phyloP scores from a whole-genome alignment of 1,284 basidiomycete species.

The Caloboletus firmus region DNA sequence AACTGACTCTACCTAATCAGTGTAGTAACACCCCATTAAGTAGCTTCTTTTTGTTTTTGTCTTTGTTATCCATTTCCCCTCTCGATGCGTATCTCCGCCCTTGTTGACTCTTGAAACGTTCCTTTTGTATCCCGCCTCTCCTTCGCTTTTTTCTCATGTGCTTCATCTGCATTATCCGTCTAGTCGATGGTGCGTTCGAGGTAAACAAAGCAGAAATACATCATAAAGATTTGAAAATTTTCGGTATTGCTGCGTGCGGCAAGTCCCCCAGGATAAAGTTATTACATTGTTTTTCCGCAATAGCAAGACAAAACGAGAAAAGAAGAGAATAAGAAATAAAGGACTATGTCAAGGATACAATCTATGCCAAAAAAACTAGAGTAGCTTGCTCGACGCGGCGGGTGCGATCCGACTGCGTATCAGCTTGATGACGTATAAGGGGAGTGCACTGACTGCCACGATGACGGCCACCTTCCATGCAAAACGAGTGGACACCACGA shows the following conservation, averaged over 20 bases:
- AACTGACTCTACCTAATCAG: conserved; percentile 37
- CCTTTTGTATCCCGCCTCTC: conserved; percentile 5
- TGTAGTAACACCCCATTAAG: conserved; percentile 23
- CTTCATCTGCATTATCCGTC: conserved; percentile 34
- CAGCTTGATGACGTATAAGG: conserved; percentile 88
- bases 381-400: conserved; percentile 90
- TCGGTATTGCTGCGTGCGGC: not conserved
- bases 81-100: not conserved
- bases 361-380: conserved; percentile 40
- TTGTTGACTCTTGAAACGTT: conserved; percentile 12
- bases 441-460: conserved; percentile 89
- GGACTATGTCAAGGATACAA: not conserved
- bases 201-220: conserved; percentile 37
- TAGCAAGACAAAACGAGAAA: too few relatives aligned
- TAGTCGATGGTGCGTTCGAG: conserved; percentile 18
- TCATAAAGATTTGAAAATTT: conserved; percentile 38
- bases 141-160: conserved; percentile 12
- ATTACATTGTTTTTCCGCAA: not conserved
- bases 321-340: too few relatives aligned
- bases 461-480: conserved; percentile 97
- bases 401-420: conserved; percentile 87
- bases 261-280: conserved; percentile 1
- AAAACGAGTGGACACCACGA: conserved; percentile 87
- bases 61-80: not conserved
- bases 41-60: conserved; percentile 2